Evolutionary conservation across 2,329 filamentous ascomycete species (phyloP).

Genomic region (Phoma sp.): DNA sequence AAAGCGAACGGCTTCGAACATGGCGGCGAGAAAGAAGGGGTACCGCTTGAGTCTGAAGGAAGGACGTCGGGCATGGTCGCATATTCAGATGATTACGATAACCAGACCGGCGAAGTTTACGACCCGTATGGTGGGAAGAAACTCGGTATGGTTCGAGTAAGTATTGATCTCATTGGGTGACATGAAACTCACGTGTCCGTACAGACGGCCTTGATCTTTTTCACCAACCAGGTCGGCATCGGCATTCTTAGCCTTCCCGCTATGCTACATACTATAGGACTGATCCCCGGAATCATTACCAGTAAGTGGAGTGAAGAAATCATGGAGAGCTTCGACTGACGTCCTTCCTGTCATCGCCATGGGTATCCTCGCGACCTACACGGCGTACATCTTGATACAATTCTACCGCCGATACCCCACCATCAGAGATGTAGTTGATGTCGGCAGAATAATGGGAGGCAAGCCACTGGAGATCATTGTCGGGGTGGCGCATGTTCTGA

Average conservation of each 20-base stretch:
- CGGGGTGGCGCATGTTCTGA: constrained; percentile 6
- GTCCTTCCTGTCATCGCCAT: constrained; percentile 18
- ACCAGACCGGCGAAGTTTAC: too few relatives aligned
- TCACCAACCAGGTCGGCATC: constrained; percentile 28
- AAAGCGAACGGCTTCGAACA: too few relatives aligned
- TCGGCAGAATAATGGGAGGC: constrained; percentile 8
- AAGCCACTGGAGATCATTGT: constrained; percentile 10
- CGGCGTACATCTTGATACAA: constrained; percentile 8
- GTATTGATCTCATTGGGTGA: too few relatives aligned
- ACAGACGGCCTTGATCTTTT: constrained; percentile 13
- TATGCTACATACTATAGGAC: constrained; percentile 25
- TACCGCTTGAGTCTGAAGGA: too few relatives aligned
- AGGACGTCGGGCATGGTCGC: too few relatives aligned
- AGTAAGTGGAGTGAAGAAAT: constrained; percentile 5
- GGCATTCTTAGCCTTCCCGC: constrained; percentile 26
- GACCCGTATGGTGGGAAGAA: too few relatives aligned
- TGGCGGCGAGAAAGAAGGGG: too few relatives aligned
- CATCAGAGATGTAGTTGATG: constrained; percentile 7
- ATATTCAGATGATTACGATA: too few relatives aligned
- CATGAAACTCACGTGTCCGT: too few relatives aligned
- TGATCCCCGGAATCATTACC: constrained; percentile 25
- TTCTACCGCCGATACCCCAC: constrained; percentile 8
- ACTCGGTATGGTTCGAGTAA: too few relatives aligned
- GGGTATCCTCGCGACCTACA: constrained; percentile 47
- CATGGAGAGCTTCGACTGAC: background rate